Percentiles rank a stretch among this genome's conserved stretches.
Evolutionary conservation across 2,329 filamentous ascomycete genomes (phyloP).

Genomic region (Tolypocladium endophyticum): DNA sequence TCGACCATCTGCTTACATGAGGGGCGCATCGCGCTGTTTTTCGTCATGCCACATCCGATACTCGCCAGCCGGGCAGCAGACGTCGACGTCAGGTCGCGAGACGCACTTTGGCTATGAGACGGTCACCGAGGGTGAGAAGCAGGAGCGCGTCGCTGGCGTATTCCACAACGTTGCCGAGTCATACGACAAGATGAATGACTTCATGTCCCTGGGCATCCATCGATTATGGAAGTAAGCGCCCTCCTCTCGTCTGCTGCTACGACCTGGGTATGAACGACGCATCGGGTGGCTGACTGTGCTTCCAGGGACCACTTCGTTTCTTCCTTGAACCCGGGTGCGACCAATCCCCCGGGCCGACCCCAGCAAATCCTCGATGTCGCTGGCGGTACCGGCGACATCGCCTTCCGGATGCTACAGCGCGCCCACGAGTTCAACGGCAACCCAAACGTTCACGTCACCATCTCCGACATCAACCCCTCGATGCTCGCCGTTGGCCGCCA

Average conservation of each 20-base stretch:
- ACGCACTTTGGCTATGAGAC: conserved; percentile 92
- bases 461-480: conserved; percentile 90
- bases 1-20: conserved; percentile 6
- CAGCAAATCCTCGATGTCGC: conserved; percentile 89
- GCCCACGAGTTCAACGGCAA: conserved; percentile 70
- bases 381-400: conserved; percentile 94
- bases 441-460: conserved; percentile 70
- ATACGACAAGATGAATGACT: conserved; percentile 98
- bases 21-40: conserved; percentile 14
- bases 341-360: conserved; percentile 29
- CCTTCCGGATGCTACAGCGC: conserved; percentile 90
- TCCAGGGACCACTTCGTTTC: conserved; percentile 79
- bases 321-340: conserved; percentile 71
- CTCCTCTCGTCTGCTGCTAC: not conserved
- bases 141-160: conserved; percentile 62
- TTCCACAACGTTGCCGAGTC: conserved; percentile 91
- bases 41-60: conserved; percentile 14
- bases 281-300: not conserved
- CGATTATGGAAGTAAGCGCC: conserved; percentile 70
- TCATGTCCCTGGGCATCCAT: conserved; percentile 97
- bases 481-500: conserved; percentile 87
- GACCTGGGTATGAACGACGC: not conserved
- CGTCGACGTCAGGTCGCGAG: conserved; percentile 37
- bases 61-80: conserved; percentile 9
- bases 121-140: conserved; percentile 70